Percentiles rank a stretch among this genome's conserved stretches.
Evolutionary conservation across 495 filamentous ascomycete species (phyloP).

Genomic region (Sphaerosporella brunnea): DNA sequence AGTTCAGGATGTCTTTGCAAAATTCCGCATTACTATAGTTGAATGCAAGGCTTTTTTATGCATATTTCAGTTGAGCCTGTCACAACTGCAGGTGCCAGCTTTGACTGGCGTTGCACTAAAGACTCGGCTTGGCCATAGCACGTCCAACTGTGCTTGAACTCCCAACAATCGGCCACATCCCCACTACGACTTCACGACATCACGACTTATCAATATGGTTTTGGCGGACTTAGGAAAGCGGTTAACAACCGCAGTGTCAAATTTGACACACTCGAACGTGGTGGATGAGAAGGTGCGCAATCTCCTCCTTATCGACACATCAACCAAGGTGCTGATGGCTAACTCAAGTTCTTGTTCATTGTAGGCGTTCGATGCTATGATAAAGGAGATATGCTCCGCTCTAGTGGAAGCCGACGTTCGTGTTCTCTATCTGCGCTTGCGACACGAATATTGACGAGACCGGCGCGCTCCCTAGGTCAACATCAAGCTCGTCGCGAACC

Average conservation of each 20-base stretch:
- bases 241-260: slow-evolving; percentile 89
- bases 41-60: no score
- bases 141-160: no score
- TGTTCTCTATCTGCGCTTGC: neutral
- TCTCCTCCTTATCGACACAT: slow-evolving; percentile 4
- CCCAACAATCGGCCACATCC: no score
- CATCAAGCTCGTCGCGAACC: slow-evolving; percentile 73
- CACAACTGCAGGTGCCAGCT: no score
- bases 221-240: slow-evolving; percentile 96
- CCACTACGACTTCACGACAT: slow-evolving; percentile 2
- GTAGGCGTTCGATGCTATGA: slow-evolving; percentile 91
- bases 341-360: slow-evolving; percentile 6
- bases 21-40: no score
- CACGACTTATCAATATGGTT: slow-evolving; percentile 47
- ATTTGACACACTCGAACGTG: slow-evolving; percentile 77
- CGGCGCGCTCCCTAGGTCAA: slow-evolving; percentile 46
- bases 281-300: slow-evolving; percentile 77
- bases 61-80: no score
- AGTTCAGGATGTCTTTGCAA: no score
- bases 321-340: slow-evolving; percentile 1
- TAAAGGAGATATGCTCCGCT: slow-evolving; percentile 89
- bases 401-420: slow-evolving; percentile 71
- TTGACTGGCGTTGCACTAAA: no score
- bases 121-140: no score
- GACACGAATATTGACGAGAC: neutral